phyloP scores from a whole-genome alignment of 1,139 yeast species.

The Arxiozyma heterogenica region DNA sequence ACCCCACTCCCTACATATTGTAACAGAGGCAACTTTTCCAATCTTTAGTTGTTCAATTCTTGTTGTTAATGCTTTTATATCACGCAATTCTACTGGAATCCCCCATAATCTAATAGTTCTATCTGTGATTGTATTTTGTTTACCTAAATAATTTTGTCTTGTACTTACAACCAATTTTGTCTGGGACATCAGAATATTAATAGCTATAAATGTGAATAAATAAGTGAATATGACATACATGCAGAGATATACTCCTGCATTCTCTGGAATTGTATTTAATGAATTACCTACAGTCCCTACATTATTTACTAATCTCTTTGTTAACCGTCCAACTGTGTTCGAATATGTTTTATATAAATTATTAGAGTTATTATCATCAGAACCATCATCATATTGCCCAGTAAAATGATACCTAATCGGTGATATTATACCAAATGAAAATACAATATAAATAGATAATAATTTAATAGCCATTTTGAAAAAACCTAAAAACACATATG shows the following conservation, averaged over 20 bases:
- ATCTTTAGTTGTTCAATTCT: conserved; percentile 72
- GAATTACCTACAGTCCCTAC: conserved; percentile 16
- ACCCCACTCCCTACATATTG: conserved; percentile 81
- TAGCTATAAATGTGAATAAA: conserved; percentile 63
- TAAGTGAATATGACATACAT: conserved; percentile 83
- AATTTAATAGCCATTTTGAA: conserved; percentile 64
- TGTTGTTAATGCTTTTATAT: conserved; percentile 54
- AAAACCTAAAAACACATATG: conserved; percentile 71
- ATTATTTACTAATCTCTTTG: conserved; percentile 7
- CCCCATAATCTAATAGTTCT: conserved; percentile 85
- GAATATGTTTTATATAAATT: background rate
- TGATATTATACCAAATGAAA: conserved; percentile 52
- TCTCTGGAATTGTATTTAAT: conserved; percentile 17
- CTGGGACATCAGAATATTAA: conserved; percentile 53
- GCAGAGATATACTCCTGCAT: conserved; percentile 42
- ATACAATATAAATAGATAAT: conserved; percentile 42
- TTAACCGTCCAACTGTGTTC: background rate
- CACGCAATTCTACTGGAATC: conserved; percentile 74
- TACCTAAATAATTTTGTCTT: conserved; percentile 76
- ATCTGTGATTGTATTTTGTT: conserved; percentile 85
- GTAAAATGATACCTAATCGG: conserved; percentile 64
- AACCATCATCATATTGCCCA: conserved; percentile 46
- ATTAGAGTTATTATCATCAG: conserved; percentile 14
- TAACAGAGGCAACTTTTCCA: conserved; percentile 68
- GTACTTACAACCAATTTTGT: conserved; percentile 64